Percentiles rank a stretch among this genome's conserved stretches.
These are phyloP conservation scores for Suillus plorans DNA, from an alignment of 768 basidiomycete genomes.

Conservation along the genomic window DNA sequence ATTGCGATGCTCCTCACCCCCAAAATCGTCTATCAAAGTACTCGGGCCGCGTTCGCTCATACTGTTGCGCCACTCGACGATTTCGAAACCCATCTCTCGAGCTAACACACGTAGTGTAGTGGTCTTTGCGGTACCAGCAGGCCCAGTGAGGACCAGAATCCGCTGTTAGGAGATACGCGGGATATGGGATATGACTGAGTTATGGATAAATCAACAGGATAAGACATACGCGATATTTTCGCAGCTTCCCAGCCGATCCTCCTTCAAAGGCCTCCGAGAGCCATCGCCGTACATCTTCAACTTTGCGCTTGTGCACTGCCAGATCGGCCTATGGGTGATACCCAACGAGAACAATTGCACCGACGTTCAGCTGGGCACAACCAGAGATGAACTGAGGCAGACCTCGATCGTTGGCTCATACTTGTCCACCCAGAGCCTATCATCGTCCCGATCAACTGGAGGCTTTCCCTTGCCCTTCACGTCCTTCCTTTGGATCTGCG, in stretches of 20 bases:
- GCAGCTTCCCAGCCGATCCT: conserved; percentile 59
- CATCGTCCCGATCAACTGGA: conserved; percentile 25
- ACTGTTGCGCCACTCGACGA: conserved; percentile 83
- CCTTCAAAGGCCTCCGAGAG: conserved; percentile 69
- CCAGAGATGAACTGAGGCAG: conserved; percentile 12
- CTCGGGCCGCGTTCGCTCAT: conserved; percentile 47
- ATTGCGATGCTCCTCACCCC: conserved; percentile 5
- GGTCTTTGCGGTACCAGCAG: conserved; percentile 90
- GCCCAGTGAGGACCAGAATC: conserved; percentile 82
- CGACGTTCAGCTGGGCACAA: conserved; percentile 1
- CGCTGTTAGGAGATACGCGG: conserved; percentile 46
- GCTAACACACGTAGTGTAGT: conserved; percentile 77
- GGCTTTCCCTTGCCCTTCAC: conserved; percentile 27
- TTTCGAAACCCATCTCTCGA: conserved; percentile 70
- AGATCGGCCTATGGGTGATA: conserved; percentile 54
- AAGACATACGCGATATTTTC: conserved; percentile 69
- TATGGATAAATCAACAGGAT: not conserved
- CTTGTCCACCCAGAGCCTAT: conserved; percentile 59
- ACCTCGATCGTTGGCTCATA: conserved; percentile 64
- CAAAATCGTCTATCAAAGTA: conserved; percentile 21
- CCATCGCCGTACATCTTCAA: conserved; percentile 78
- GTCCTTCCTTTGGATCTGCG: conserved; percentile 9
- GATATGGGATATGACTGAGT: not conserved
- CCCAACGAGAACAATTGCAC: not conserved
- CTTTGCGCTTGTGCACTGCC: conserved; percentile 78